Conservation (phyloP, 2,329 filamentous ascomycete genomes). For the Phialophora macrospora region DNA sequence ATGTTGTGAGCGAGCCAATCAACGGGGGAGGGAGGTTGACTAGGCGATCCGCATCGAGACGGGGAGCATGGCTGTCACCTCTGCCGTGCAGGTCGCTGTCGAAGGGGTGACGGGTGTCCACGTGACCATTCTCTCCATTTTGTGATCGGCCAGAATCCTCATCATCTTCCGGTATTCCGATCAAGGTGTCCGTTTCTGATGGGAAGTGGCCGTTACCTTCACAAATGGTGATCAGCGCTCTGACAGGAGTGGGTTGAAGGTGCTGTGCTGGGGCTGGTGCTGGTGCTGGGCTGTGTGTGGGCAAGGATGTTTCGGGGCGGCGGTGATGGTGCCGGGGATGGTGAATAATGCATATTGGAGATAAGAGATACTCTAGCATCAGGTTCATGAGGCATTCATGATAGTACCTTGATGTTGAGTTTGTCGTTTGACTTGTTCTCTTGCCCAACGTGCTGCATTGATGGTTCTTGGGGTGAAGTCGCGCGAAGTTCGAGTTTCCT, state of each 20-base stretch:
- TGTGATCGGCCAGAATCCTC: constrained; percentile 27
- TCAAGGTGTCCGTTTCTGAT: constrained; percentile 32
- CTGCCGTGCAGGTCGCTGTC: constrained; percentile 6
- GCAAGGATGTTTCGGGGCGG: constrained; percentile 27
- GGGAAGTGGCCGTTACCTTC: constrained; percentile 36
- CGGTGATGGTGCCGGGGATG: constrained; percentile 30
- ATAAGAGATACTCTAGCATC: constrained; percentile 29
- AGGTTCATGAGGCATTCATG: constrained; percentile 40
- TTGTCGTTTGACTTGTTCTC: constrained; percentile 96
- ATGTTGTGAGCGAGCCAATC: not conserved
- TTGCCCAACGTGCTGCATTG: constrained; percentile 94
- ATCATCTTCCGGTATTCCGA: constrained; percentile 25
- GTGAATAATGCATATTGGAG: constrained; percentile 30
- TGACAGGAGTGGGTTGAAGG: constrained; percentile 31
- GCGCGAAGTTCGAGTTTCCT: constrained; percentile 86
- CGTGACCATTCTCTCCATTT: constrained; percentile 29
- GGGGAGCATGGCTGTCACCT: not conserved
- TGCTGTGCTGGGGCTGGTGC: constrained; percentile 31
- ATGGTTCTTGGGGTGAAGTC: constrained; percentile 85
- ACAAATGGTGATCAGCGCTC: constrained; percentile 35
- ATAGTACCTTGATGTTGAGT: constrained; percentile 40
- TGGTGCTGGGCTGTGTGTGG: constrained; percentile 29
- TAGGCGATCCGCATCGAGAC: not conserved
- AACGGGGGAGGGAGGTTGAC: not conserved
- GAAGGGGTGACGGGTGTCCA: constrained; percentile 26